Conservation (phyloP, 148 eudicot species). For the Rhododendron vialii region DNA sequence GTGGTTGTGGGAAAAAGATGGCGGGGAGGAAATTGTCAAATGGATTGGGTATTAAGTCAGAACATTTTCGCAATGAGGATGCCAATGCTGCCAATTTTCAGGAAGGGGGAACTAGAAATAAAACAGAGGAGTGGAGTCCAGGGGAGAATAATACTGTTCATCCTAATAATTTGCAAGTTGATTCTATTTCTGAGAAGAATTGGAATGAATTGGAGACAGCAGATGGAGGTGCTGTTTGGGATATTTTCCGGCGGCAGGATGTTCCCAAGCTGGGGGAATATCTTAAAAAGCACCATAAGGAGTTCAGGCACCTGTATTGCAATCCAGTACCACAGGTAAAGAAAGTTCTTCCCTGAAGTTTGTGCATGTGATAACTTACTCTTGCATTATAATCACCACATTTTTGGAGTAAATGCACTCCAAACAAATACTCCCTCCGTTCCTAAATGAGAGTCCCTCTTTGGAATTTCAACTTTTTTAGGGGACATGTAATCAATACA, state of each 20-base stretch:
- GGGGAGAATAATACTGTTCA: not conserved
- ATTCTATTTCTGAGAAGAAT: not conserved
- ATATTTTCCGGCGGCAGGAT: conserved; percentile 67
- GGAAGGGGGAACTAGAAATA: not conserved
- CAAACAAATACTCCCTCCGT: not conserved
- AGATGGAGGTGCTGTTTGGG: conserved; percentile 73
- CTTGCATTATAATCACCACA: not conserved
- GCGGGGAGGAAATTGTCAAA: not conserved
- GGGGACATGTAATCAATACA: too few species aligned
- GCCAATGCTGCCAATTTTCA: not conserved
- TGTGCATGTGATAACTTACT: not conserved
- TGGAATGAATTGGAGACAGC: not conserved
- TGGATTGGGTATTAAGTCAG: not conserved
- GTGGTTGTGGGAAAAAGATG: not conserved
- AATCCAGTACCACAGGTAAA: not conserved
- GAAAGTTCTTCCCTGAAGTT: not conserved
- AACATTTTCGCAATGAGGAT: not conserved
- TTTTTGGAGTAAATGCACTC: not conserved
- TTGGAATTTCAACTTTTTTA: too few species aligned
- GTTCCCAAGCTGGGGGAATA: conserved; percentile 62
- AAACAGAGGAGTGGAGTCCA: not conserved
- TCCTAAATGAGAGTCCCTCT: too few species aligned
- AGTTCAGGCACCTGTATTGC: conserved; percentile 41
- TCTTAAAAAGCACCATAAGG: conserved; percentile 47
- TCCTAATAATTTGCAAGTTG: not conserved